Evolutionary conservation across 73 alveolate genomes (phyloP), one percentile per base, ranked within the genome.

Genomic region (Paramecium octaurelia): DNA sequence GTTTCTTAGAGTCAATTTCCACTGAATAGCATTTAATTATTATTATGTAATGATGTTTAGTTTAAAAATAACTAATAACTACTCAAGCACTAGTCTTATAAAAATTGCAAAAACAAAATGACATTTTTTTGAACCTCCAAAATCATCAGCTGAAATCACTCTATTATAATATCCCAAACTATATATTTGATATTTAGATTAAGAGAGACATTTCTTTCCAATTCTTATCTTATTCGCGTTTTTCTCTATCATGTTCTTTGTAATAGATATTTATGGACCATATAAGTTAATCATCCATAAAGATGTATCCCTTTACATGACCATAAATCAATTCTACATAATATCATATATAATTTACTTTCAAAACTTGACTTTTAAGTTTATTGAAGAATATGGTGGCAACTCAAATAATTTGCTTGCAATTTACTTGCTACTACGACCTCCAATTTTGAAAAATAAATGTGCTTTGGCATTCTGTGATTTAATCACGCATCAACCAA

Each of bases 281-380:
- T 10, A 43, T 76, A 0, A 43, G 16, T 21, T 23, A 10, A 23
- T 48, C 91, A 48, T 80, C 91, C n/a, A 43, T 46, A 6, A 10
- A 44, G 8, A 80, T 42, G 54, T 11, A 24, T 27, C 10, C 1
- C 23, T 80, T 80, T 76, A 80, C 18, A 12, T 20, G 43, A 76
- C 91, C 91, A 80, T 21, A 76, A 80, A 43, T 80, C 91, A 43
- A 80, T 80, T 23, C 75, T 43, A 48, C 1, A 36, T 21, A 34
- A 12, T 20, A 27, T 24, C 20, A 1, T 21, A 9, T 11, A 20
- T 12, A n/a, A n/a, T 14, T 12, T 80, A 80, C 91, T 80, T 80
- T 46, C 54, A 80, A n/a, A 80, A 46, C 46, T 42, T 6, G 0
- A 80, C 71, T 4, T 44, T 42, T 34, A 80, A 24, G 57, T 40